Evolutionary conservation across 2,329 filamentous ascomycete species (phyloP).

Genomic region (Penicillium concentricum): DNA sequence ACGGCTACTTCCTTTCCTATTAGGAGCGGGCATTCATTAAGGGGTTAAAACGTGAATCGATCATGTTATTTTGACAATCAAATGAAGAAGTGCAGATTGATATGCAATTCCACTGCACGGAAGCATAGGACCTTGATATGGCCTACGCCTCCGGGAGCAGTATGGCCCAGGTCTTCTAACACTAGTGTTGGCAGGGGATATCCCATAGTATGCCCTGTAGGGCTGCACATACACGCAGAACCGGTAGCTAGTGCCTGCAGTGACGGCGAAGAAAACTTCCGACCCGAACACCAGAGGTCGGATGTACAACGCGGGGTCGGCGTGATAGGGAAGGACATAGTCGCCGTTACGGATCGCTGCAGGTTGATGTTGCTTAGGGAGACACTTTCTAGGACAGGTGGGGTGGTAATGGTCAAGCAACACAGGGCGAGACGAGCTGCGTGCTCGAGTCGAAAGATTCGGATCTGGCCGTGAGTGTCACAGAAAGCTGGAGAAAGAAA

Average conservation of each 20-base stretch:
- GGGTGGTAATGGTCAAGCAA: constrained; percentile 30
- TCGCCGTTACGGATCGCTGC: background rate
- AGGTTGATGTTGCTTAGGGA: constrained; percentile 24
- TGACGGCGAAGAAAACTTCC: constrained; percentile 24
- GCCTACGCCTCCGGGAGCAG: constrained; percentile 35
- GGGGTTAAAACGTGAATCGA: background rate
- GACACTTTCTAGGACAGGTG: constrained; percentile 27
- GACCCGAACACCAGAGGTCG: constrained; percentile 36
- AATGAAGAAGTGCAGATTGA: constrained; percentile 26
- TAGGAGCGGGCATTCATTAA: background rate
- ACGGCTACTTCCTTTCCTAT: background rate
- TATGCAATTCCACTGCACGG: constrained; percentile 29
- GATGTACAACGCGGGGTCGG: constrained; percentile 35
- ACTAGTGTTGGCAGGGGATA: constrained; percentile 25
- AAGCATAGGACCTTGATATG: constrained; percentile 37
- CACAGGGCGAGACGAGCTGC: constrained; percentile 31
- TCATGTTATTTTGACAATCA: background rate
- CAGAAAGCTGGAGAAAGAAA: too few species aligned
- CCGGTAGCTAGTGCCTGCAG: constrained; percentile 24
- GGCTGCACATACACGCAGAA: constrained; percentile 34
- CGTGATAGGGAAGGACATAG: constrained; percentile 15
- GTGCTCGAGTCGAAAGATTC: constrained; percentile 35
- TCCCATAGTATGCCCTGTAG: background rate
- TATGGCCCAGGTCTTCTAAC: constrained; percentile 37
- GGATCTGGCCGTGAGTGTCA: too few species aligned